Base-by-base conservation (phyloP, 345 rosid species). In the Stellera chamaejasme region DNA sequence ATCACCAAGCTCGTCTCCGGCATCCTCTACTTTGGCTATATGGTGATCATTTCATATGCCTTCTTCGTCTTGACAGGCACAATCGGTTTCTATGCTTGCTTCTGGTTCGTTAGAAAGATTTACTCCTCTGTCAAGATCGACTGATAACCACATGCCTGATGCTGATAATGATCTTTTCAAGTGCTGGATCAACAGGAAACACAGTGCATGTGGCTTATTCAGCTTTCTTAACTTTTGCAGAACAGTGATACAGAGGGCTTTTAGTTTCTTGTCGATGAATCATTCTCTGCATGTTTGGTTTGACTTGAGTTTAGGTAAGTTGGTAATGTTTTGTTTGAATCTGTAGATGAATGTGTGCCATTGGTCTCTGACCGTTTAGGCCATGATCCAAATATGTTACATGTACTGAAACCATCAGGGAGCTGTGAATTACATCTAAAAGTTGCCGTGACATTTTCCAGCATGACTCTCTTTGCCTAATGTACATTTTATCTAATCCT, bases 71-170 rank as follows among this genome's bases (percentile, higher is more conserved):
- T 92, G 72, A 92, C 98, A 0, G 98, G 98, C 49, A 80, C 96
- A 7, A 86, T 92, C 12, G 96, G 98, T 62, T 92, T 92, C 77
- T 92, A 88, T 14, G 96, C 98, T 0, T 92, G 98, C 77, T 92
- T 92, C 78, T 92, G 92, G 95, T 92, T 88, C 54, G 96, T 92
- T 27, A 70, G 95, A 57, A 92, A 88, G 81, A 92, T 92, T 66
- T 92, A 92, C 66, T 84, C 98, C 13, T 88, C 98, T 0, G 95
- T 92, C 70, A 92, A 92, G 69, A 88, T 92, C 11, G 98, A 92
- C 73, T 92, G 75, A 83, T 71, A 46, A 49, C 68, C 64, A 50
- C 27, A 50, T 54, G 56, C 52, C 60, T 54, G 62, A 45, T 59
- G 60, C 47, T 41, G 43, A 19, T 12, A 15, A 47, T 32, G 51